Evolutionary conservation across 192 early-diverging fungal species (phyloP).

Genomic region (Radiomyces spectabilis): DNA sequence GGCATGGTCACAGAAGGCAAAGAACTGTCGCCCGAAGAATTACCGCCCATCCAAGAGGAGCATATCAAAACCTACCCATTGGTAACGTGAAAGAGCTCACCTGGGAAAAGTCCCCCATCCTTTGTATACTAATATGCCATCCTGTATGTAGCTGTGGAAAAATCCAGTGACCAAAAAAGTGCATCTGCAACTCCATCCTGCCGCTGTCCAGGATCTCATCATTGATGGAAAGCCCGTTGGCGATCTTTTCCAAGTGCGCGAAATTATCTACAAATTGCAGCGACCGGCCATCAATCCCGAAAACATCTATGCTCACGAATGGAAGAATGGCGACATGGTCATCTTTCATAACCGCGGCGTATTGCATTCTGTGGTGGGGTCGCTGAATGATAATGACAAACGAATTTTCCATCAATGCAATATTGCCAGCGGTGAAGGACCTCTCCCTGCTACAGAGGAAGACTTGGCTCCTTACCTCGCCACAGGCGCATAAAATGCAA

Average conservation of each 20-base stretch:
- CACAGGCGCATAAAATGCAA: no score
- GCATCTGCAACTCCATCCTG: slow-evolving; percentile 25
- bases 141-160: slow-evolving; percentile 20
- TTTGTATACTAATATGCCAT: no score
- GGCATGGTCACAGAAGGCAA: slow-evolving; percentile 28
- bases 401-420: slow-evolving; percentile 30
- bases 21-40: slow-evolving; percentile 15
- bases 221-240: slow-evolving; percentile 29
- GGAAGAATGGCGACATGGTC: slow-evolving; percentile 26
- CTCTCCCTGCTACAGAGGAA: slow-evolving; percentile 19
- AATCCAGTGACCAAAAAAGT: slow-evolving; percentile 29
- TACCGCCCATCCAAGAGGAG: slow-evolving; percentile 18
- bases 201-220: slow-evolving; percentile 27
- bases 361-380: slow-evolving; percentile 25
- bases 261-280: slow-evolving; percentile 23
- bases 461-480: slow-evolving; percentile 20
- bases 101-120: no score
- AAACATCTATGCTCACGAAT: slow-evolving; percentile 25
- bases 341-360: slow-evolving; percentile 30
- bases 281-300: slow-evolving; percentile 24
- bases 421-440: slow-evolving; percentile 17
- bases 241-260: slow-evolving; percentile 22
- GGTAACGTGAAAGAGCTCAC: no score
- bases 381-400: slow-evolving; percentile 12
- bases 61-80: slow-evolving; percentile 27